Evolutionary conservation across 371 early-diverging fungal species (phyloP), one percentile per base, ranked within the genome.

Genomic region (Quaeritorhiza haematococci): DNA sequence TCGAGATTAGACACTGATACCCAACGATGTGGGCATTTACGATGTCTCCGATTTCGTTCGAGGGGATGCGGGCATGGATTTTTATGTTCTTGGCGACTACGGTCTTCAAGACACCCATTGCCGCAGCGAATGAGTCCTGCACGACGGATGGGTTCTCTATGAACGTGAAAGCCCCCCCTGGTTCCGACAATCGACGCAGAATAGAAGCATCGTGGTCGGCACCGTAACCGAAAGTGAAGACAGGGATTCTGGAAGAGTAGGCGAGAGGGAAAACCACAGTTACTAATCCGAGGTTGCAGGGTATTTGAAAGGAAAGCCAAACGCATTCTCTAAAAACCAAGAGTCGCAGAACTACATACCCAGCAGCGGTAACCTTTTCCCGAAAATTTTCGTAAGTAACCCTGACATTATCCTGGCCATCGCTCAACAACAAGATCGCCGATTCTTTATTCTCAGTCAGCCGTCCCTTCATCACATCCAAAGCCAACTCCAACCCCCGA

Each of bases 51-150:
- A n/a, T n/a, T n/a, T n/a, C n/a, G n/a, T n/a, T n/a, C n/a, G n/a
- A n/a, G n/a, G n/a, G n/a, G n/a, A n/a, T n/a, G n/a, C n/a, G n/a
- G n/a, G n/a, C n/a, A n/a, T n/a, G n/a, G n/a, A n/a, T n/a, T n/a
- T n/a, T n/a, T n/a, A n/a, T n/a, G n/a, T n/a, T n/a, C n/a, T n/a
- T n/a, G n/a, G n/a, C n/a, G n/a, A n/a, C n/a, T n/a, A n/a, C n/a
- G n/a, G n/a, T n/a, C n/a, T n/a, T n/a, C n/a, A n/a, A n/a, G n/a
- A n/a, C n/a, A n/a, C n/a, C n/a, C n/a, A n/a, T n/a, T n/a, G n/a
- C n/a, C n/a, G n/a, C 62, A 3, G 53, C 52, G 33, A 62, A 56
- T 19, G 57, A 52, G 43, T 62, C 62, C 33, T 62, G 57, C n/a
- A 62, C 43, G 23, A 53, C 45, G 32, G 30, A 24, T 13, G 10